phyloP scores from a whole-genome alignment of 148 eudicot genomes.

The Amaranthus palmeri region DNA sequence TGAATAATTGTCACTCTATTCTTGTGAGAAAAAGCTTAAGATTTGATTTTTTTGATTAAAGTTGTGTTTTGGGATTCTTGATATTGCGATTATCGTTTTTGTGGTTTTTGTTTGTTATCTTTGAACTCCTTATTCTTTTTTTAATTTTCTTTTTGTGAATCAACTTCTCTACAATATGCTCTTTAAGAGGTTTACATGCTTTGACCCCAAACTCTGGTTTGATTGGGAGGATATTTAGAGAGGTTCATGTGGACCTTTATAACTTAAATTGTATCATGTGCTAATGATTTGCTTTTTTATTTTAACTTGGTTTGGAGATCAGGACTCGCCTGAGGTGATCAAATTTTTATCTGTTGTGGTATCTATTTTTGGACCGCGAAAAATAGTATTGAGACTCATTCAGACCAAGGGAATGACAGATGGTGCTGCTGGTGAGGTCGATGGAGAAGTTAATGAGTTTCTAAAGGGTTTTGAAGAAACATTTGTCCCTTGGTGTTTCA shows the following conservation, averaged over 20 bases:
- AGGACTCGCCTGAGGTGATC: conserved; percentile 69
- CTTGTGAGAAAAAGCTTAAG: neutral
- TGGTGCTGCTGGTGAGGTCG: conserved; percentile 21
- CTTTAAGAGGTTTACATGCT: neutral
- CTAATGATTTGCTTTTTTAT: conserved; percentile 14
- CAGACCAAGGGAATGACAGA: conserved; percentile 20
- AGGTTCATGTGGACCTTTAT: neutral
- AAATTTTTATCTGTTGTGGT: conserved; percentile 48
- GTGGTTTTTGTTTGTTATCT: neutral
- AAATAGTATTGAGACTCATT: conserved; percentile 38
- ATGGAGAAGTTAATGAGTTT: conserved; percentile 42
- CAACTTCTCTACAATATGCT: neutral
- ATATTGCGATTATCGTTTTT: neutral
- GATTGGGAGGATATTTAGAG: neutral
- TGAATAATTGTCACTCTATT: conserved; percentile 8
- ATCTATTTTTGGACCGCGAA: conserved; percentile 67
- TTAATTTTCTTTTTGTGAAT: neutral
- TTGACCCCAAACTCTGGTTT: neutral
- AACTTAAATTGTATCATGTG: neutral
- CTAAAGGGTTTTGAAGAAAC: conserved; percentile 53
- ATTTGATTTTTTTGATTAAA: neutral
- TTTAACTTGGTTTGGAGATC: conserved; percentile 13
- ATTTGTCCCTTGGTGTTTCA: conserved; percentile 78
- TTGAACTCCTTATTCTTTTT: neutral
- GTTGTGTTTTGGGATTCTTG: neutral